phyloP scores from a whole-genome alignment of 202 grass and related monocot genomes.

The Zizania palustris region DNA sequence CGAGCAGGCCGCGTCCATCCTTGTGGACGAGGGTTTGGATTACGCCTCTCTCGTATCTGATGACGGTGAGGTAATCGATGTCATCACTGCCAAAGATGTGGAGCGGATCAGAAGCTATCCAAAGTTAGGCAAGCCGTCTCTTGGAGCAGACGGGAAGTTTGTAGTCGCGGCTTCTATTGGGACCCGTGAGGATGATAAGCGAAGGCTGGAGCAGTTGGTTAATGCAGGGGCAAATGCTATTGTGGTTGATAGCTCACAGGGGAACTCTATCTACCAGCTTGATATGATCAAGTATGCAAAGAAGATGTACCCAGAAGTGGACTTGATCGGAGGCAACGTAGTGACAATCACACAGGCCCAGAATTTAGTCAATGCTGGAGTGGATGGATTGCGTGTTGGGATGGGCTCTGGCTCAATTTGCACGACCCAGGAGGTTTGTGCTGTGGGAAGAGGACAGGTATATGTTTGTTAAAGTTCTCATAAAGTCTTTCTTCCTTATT shows the following conservation, averaged over 20 bases:
- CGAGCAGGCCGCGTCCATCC: conserved; percentile 59
- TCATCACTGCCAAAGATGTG: conserved; percentile 71
- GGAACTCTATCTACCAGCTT: conserved; percentile 89
- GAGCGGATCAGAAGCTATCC: conserved; percentile 79
- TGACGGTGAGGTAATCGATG: conserved; percentile 63
- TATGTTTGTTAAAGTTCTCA: background rate
- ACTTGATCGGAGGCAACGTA: conserved; percentile 88
- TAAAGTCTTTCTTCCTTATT: background rate
- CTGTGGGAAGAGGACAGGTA: conserved; percentile 95
- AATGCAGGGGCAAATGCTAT: conserved; percentile 78
- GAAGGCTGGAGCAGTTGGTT: conserved; percentile 70
- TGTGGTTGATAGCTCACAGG: conserved; percentile 90
- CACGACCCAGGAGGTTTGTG: conserved; percentile 93
- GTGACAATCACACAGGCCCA: conserved; percentile 79
- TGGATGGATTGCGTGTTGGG: conserved; percentile 82
- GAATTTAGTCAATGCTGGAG: conserved; percentile 72
- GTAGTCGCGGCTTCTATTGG: conserved; percentile 73
- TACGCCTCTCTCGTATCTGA: conserved; percentile 66
- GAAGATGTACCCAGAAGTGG: conserved; percentile 67
- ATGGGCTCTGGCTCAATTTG: conserved; percentile 99
- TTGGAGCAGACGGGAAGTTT: conserved; percentile 71
- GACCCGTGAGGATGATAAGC: conserved; percentile 80
- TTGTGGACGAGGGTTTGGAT: conserved; percentile 69
- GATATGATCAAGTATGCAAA: conserved; percentile 91
- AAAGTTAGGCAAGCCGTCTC: conserved; percentile 69